Conservation (phyloP, 768 basidiomycete genomes). For the Tulasnella sp. region DNA sequence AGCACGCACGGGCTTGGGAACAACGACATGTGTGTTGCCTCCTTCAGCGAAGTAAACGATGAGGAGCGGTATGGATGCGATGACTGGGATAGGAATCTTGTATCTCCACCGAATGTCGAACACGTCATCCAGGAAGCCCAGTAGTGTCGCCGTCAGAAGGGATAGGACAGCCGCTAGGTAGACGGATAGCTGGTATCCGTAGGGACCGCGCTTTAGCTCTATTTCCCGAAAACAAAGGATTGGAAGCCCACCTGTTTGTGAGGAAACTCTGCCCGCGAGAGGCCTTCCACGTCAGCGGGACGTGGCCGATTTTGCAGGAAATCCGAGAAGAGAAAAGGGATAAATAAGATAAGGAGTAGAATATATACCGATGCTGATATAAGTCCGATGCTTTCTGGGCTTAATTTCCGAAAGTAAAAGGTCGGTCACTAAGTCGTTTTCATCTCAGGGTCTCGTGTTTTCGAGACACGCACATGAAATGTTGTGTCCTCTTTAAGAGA, state of each 20-base stretch:
- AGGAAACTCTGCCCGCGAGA: conserved; percentile 57
- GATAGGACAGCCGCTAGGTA: conserved; percentile 92
- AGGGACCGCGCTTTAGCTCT: not conserved
- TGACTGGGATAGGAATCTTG: conserved; percentile 92
- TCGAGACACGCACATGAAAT: conserved; percentile 46
- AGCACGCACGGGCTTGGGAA: conserved; percentile 69
- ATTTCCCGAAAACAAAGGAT: not conserved
- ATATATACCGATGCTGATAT: conserved; percentile 86
- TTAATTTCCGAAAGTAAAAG: conserved; percentile 26
- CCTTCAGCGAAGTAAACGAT: conserved; percentile 94
- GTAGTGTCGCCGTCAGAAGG: conserved; percentile 79
- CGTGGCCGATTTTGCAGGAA: conserved; percentile 17
- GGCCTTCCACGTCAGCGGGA: conserved; percentile 40
- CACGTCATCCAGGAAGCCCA: conserved; percentile 93
- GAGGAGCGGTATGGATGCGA: conserved; percentile 87
- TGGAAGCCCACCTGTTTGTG: conserved; percentile 43
- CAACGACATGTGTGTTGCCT: conserved; percentile 87
- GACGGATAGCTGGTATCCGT: conserved; percentile 56
- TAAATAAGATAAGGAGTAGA: conserved; percentile 76
- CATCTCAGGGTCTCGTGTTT: not conserved
- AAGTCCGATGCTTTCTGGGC: conserved; percentile 89
- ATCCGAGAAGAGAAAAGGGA: conserved; percentile 87
- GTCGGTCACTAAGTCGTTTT: not conserved
- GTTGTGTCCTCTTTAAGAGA: conserved; percentile 67
- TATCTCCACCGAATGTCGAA: conserved; percentile 99